phyloP scores from a whole-genome alignment of 495 filamentous ascomycete species.

The Amorphotheca resinae region DNA sequence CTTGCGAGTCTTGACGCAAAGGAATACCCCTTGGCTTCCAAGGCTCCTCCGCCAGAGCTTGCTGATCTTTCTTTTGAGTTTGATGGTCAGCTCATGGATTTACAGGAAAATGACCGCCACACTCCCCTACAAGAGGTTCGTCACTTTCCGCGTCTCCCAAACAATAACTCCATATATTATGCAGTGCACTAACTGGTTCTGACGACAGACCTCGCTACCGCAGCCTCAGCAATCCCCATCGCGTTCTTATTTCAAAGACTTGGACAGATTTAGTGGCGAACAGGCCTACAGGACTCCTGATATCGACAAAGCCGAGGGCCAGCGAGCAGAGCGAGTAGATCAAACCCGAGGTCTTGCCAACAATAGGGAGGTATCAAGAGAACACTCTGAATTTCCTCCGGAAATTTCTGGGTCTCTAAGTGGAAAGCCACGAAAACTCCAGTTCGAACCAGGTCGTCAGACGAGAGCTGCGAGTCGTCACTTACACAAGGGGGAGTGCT shows the following conservation, averaged over 20 bases:
- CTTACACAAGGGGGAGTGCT: neutral
- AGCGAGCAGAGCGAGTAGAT: conserved; percentile 1
- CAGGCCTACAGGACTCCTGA: neutral
- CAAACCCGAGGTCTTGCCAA: neutral
- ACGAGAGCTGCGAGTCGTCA: neutral
- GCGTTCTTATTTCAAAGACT: neutral
- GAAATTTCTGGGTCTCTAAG: neutral
- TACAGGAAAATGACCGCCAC: neutral
- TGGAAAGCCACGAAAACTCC: conserved; percentile 1
- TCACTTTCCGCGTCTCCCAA: neutral
- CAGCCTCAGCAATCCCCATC: neutral
- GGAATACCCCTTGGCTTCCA: conserved; percentile 74
- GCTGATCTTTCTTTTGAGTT: conserved; percentile 62
- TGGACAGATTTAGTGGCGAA: neutral
- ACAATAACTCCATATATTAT: neutral
- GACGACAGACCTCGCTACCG: neutral
- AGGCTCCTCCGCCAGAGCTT: conserved; percentile 65
- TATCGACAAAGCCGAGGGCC: neutral
- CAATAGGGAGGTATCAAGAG: conserved; percentile 6
- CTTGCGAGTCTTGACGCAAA: conserved; percentile 70
- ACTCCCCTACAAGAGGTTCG: conserved; percentile 3
- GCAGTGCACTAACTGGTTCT: too few relatives aligned
- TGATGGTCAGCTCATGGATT: conserved; percentile 35
- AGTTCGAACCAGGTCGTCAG: neutral
- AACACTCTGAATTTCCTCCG: neutral